These are phyloP conservation scores for Cupressus sempervirens DNA, from an alignment of 75 land plant genomes.

Conservation along the genomic window DNA sequence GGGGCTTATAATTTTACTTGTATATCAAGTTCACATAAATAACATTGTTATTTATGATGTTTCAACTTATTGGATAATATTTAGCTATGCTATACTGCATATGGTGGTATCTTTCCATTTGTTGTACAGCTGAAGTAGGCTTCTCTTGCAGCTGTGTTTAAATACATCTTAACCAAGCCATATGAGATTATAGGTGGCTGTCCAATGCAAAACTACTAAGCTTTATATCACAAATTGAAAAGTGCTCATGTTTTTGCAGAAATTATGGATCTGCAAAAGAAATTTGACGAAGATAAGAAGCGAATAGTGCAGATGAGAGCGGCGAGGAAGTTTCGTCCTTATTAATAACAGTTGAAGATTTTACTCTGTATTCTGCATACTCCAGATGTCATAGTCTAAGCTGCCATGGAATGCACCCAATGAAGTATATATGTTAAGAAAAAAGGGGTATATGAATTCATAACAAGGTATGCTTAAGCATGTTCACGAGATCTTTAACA, in stretches of 20 bases:
- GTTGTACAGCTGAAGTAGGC: neutral
- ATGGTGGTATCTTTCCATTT: neutral
- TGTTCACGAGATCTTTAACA: neutral
- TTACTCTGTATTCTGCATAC: neutral
- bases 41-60: neutral
- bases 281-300: constrained; percentile 87
- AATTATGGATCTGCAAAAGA: constrained; percentile 72
- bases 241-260: constrained; percentile 39
- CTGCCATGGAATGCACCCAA: neutral
- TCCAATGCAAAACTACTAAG: neutral
- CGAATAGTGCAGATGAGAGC: constrained; percentile 77
- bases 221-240: neutral
- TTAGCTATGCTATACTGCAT: neutral
- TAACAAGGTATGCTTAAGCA: neutral
- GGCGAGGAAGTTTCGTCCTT: constrained; percentile 90
- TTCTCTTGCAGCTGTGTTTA: neutral
- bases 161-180: neutral
- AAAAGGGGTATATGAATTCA: neutral
- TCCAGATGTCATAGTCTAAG: neutral
- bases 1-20: neutral
- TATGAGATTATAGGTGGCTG: neutral
- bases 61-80: neutral
- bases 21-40: neutral
- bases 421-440: neutral
- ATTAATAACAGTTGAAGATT: constrained; percentile 24